Base-by-base conservation (phyloP, 257 asterid genomes). In the Petunia secreta region DNA sequence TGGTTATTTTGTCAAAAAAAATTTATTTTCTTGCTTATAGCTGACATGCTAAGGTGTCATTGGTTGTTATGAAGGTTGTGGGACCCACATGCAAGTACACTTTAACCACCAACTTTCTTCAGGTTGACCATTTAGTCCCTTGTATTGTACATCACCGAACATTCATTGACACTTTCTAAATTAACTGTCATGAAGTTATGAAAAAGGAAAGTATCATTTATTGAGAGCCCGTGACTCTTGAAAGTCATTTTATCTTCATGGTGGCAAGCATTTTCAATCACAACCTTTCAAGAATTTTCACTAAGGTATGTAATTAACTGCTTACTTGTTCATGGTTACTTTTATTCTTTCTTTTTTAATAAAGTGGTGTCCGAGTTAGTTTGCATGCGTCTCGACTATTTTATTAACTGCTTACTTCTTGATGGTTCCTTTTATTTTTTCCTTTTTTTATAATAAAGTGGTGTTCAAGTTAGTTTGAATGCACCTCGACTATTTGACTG, bases 101-200 rank as follows among this genome's bases (percentile, higher is more conserved):
- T 50, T 63, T 57, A 46, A 54, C 83, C 80, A 80, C 84, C 77
- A 50, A 73, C 1, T 50, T 48, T 73, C 62, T 41, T 40, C n/a
- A 79, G 58, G 84, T 85, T 79, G 88, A 87, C 87, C 81, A 59
- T 60, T 57, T 37, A 41, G 63, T 75, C 63, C 53, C 43, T 25
- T 25, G 25, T 25, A 25, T 25, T 38, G 9, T 54, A 65, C 80
- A 71, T 81, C 83, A 80, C 85, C 25, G 0, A 50, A 82, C 50
- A 84, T 86, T 67, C 82, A 46, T 58, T 50, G 75, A n/a, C 63
- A 15, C 82, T 64, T 13, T 37, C 38, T 55, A 34, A 52, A 75
- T 52, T 37, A 44, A 75, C 60, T 74, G 78, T 54, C 5, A 46
- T 71, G 25, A 48, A 48, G 60, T 48, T 48, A 34, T 71, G 76